Conservation (phyloP, 2,329 filamentous ascomycete species). For the Chaetothyriales sp. region DNA sequence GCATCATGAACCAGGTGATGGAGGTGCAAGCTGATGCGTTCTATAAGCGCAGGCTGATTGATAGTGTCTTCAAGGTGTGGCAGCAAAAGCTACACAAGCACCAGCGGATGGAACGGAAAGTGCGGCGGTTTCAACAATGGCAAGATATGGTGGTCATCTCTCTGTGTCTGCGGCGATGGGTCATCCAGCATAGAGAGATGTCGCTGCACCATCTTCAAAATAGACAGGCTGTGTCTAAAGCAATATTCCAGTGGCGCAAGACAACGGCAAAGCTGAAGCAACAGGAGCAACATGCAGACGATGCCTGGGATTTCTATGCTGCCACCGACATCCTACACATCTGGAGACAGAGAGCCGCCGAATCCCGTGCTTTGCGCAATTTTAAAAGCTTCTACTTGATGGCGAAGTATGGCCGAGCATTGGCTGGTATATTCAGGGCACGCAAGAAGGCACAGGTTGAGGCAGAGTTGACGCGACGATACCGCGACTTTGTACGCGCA, state of each 20-base stretch:
- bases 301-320: background rate
- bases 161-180: background rate
- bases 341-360: background rate
- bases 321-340: background rate
- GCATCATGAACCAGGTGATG: background rate
- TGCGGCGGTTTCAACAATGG: background rate
- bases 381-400: background rate
- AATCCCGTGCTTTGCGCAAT: background rate
- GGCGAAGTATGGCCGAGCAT: background rate
- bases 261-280: background rate
- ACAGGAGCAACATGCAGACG: background rate
- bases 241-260: background rate
- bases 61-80: background rate
- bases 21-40: background rate
- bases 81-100: background rate
- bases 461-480: background rate
- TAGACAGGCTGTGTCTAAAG: background rate
- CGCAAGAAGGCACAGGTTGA: background rate
- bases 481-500: background rate
- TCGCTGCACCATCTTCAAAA: background rate
- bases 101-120: background rate
- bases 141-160: background rate
- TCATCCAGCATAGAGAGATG: background rate
- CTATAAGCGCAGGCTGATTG: background rate
- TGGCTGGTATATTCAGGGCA: background rate